Evolutionary conservation across 805 yeast genomes (phyloP).

Genomic region (Hanseniaspora taiwanica): DNA sequence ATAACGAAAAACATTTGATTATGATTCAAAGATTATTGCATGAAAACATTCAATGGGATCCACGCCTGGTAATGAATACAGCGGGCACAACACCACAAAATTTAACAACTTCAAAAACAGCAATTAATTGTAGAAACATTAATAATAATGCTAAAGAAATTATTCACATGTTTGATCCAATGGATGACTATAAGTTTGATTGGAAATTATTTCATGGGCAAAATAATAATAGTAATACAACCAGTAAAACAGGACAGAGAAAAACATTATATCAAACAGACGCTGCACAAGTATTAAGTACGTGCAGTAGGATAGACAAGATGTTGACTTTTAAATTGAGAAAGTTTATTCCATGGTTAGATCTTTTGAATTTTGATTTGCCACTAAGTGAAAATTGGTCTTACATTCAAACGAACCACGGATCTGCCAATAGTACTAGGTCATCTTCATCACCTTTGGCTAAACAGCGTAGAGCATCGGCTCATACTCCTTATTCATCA

Average conservation of each 20-base stretch:
- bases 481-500: background rate
- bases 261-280: background rate
- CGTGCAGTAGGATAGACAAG: background rate
- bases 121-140: background rate
- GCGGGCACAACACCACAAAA: background rate
- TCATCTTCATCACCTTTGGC: no score
- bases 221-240: background rate
- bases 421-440: no score
- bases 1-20: conserved; percentile 85
- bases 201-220: conserved; percentile 3
- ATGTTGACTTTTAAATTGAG: background rate
- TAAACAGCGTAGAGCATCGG: no score
- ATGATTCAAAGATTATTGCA: conserved; percentile 68
- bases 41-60: conserved; percentile 1
- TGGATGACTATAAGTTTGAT: conserved; percentile 2
- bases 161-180: conserved; percentile 3
- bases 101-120: background rate
- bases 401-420: conserved; percentile 10
- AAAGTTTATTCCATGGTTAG: conserved; percentile 1
- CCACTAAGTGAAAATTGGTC: conserved; percentile 21
- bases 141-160: conserved; percentile 2
- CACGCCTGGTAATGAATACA: background rate
- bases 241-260: background rate
- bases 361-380: conserved; percentile 15
- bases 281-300: background rate